A percentile compares a stretch with the other conserved stretches of the same genome.
phyloP scores from a whole-genome alignment of 768 basidiomycete species.

The Trametes maxima region DNA sequence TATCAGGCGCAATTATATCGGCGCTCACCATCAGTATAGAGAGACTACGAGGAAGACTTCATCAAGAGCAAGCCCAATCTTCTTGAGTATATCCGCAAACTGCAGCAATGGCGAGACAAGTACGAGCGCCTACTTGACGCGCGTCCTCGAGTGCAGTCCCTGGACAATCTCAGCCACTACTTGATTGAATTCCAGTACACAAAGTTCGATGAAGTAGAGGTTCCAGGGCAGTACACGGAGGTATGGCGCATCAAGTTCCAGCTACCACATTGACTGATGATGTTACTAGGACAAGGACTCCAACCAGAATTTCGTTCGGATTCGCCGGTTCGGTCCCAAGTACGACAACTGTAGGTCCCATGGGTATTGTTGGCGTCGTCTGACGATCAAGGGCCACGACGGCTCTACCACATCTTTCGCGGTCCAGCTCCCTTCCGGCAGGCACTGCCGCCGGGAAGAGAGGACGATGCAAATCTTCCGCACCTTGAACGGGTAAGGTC shows the following conservation, averaged over 20 bases:
- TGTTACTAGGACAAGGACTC: constrained; percentile 84
- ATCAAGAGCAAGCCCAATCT: constrained; percentile 74
- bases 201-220: constrained; percentile 96
- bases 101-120: constrained; percentile 92
- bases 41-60: constrained; percentile 92
- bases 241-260: constrained; percentile 40
- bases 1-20: not conserved
- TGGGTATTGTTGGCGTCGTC: constrained; percentile 85
- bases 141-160: constrained; percentile 78
- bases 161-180: constrained; percentile 89
- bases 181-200: constrained; percentile 97
- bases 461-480: constrained; percentile 89
- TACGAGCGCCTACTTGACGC: constrained; percentile 85
- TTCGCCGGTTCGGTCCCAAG: constrained; percentile 87
- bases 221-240: constrained; percentile 99
- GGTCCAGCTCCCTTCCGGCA: constrained; percentile 84
- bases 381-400: constrained; percentile 89
- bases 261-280: constrained; percentile 3
- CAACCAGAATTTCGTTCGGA: constrained; percentile 87
- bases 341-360: constrained; percentile 89
- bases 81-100: constrained; percentile 83
- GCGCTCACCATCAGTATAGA: constrained; percentile 45
- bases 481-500: constrained; percentile 84
- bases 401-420: constrained; percentile 88
- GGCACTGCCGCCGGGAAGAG: constrained; percentile 91